Evolutionary conservation across 305 asterid species (phyloP).

Genomic region (Fraxinus floribunda): DNA sequence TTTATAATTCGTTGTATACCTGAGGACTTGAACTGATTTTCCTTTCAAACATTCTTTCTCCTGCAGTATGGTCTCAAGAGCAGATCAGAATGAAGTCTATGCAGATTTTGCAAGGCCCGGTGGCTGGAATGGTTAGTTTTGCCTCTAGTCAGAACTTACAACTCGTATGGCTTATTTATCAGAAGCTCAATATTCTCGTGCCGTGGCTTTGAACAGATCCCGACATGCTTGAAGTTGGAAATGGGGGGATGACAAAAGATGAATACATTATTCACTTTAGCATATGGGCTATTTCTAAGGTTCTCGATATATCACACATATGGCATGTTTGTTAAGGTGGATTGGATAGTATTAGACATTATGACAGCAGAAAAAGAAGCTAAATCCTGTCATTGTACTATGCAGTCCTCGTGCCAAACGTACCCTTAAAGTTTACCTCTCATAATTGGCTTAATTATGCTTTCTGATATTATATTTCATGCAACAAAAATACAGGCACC

Average conservation of each 20-base stretch:
- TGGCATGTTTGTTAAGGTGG: background rate
- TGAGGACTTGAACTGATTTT: background rate
- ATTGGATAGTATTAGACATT: background rate
- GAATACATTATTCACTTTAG: constrained; percentile 85
- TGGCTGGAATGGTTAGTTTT: constrained; percentile 86
- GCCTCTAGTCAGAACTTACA: background rate
- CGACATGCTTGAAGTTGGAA: constrained; percentile 93
- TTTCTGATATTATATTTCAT: background rate
- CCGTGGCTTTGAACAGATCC: constrained; percentile 32
- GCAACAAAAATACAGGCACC: constrained; percentile 55
- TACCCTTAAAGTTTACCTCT: background rate
- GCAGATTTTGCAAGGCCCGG: constrained; percentile 82
- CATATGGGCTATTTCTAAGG: constrained; percentile 93
- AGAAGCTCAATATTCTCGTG: background rate
- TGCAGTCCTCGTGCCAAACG: background rate
- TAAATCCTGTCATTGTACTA: background rate
- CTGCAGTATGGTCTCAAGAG: constrained; percentile 82
- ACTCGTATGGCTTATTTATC: background rate
- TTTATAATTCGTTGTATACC: background rate
- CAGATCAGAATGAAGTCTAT: constrained; percentile 81
- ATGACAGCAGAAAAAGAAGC: background rate
- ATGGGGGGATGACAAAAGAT: constrained; percentile 84
- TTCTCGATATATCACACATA: background rate
- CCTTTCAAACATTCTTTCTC: constrained; percentile 9
- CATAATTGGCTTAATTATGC: background rate